phyloP scores from a whole-genome alignment of 352 stramenopile genomes.

The Globisporangium apiculatum region DNA sequence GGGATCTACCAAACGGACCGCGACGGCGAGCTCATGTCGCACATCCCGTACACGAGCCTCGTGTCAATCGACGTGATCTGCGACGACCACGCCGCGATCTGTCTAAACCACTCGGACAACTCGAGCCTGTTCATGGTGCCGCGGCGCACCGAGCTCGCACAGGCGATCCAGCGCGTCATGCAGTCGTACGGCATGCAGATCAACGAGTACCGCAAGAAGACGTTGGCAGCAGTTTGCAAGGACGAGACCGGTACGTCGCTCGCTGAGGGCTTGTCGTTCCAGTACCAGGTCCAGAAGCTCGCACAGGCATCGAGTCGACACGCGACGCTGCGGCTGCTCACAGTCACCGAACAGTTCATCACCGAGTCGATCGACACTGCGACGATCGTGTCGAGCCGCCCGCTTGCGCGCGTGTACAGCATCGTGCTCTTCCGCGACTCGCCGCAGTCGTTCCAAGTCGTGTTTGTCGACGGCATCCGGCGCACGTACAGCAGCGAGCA shows the following conservation, averaged over 20 bases:
- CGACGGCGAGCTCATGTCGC: slow-evolving; percentile 69
- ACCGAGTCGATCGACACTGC: slow-evolving; percentile 46
- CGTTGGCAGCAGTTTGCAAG: slow-evolving; percentile 49
- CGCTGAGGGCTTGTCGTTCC: slow-evolving; percentile 40
- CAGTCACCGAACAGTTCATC: slow-evolving; percentile 67
- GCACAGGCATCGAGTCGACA: slow-evolving; percentile 28
- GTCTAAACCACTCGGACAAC: slow-evolving; percentile 75
- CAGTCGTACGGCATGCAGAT: slow-evolving; percentile 73
- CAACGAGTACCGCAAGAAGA: slow-evolving; percentile 82
- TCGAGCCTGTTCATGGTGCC: slow-evolving; percentile 72
- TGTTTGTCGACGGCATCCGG: slow-evolving; percentile 66
- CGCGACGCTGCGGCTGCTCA: slow-evolving; percentile 35
- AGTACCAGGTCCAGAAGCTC: slow-evolving; percentile 64
- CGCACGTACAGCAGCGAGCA: slow-evolving; percentile 62
- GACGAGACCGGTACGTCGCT: slow-evolving; percentile 25
- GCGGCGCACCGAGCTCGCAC: slow-evolving; percentile 59
- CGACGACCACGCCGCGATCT: slow-evolving; percentile 60
- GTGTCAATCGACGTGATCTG: slow-evolving; percentile 81
- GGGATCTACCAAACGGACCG: slow-evolving; percentile 72
- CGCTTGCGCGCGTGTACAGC: slow-evolving; percentile 61
- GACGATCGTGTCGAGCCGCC: slow-evolving; percentile 58
- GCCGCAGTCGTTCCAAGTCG: slow-evolving; percentile 58
- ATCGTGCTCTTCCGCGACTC: slow-evolving; percentile 61
- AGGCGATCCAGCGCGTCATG: slow-evolving; percentile 63
- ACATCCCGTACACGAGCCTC: slow-evolving; percentile 77